A percentile compares a stretch with the other conserved stretches of the same genome.
Evolutionary conservation across 306 rosid genomes (phyloP).

Genomic region (Cyclanthera cordifolia): DNA sequence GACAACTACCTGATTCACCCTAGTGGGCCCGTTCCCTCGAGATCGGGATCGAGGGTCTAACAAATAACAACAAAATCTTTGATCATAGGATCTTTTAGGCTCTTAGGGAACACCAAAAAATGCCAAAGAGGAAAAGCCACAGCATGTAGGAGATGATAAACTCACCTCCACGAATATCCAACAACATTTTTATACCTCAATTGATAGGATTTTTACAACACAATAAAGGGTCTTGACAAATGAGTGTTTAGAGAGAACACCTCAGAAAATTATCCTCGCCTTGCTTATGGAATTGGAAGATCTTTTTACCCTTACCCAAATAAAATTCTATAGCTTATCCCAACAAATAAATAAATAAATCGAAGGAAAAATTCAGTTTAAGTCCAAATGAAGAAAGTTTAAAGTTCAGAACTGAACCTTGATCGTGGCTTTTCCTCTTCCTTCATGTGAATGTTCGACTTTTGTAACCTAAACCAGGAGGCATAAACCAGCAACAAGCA

Average conservation of each 20-base stretch:
- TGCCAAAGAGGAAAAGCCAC: not conserved
- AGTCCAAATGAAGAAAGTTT: not conserved
- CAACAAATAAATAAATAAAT: not conserved
- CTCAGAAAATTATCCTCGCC: not conserved
- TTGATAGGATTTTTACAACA: not conserved
- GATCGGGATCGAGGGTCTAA: too few relatives aligned
- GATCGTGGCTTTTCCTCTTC: slow-evolving; percentile 90
- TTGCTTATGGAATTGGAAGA: not conserved
- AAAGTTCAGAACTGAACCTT: slow-evolving; percentile 43
- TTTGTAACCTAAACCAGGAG: slow-evolving; percentile 46
- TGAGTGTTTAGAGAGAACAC: not conserved
- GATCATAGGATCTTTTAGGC: not conserved
- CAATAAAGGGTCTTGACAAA: not conserved
- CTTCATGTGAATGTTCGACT: slow-evolving; percentile 92
- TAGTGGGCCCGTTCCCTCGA: too few relatives aligned
- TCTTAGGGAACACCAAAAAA: not conserved
- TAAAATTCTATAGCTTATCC: not conserved
- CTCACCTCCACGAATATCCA: not conserved
- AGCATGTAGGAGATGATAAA: not conserved
- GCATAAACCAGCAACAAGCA: not conserved
- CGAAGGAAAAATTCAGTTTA: not conserved
- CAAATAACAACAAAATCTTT: not conserved
- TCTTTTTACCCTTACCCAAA: not conserved
- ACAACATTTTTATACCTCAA: not conserved
- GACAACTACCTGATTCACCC: too few relatives aligned